Evolutionary conservation across 129 eudicot genomes (phyloP).

Genomic region (Flaveria trinervia): DNA sequence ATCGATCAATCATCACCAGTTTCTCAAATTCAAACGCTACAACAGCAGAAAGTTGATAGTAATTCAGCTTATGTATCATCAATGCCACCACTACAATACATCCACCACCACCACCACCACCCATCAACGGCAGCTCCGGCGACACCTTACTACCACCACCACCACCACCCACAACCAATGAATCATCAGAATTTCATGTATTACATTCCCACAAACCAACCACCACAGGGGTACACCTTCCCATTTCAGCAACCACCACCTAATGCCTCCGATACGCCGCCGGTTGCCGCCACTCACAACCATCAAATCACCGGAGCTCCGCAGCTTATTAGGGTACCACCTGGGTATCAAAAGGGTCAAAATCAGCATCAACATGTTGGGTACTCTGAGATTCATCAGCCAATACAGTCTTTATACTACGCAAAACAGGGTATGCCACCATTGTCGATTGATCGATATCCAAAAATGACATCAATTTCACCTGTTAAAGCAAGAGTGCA

Average conservation of each 20-base stretch:
- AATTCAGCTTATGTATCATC: conserved; percentile 68
- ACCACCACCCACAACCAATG: conserved; percentile 34
- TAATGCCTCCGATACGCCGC: conserved; percentile 31
- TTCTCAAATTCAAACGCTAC: conserved; percentile 54
- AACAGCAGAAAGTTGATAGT: conserved; percentile 27
- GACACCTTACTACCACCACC: conserved; percentile 48
- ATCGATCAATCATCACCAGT: conserved; percentile 59
- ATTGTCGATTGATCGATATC: conserved; percentile 64
- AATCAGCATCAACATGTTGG: conserved; percentile 51
- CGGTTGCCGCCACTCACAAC: conserved; percentile 11
- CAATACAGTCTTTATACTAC: no score
- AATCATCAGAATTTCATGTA: conserved; percentile 67
- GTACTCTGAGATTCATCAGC: conserved; percentile 30
- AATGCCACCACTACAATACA: conserved; percentile 47
- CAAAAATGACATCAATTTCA: conserved; percentile 51
- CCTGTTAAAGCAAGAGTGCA: conserved; percentile 50
- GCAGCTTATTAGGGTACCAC: conserved; percentile 55
- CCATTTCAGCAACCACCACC: conserved; percentile 48
- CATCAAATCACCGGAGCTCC: not conserved
- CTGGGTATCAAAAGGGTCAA: conserved; percentile 37
- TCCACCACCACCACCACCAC: conserved; percentile 44
- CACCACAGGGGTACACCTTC: conserved; percentile 57
- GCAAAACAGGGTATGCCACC: conserved; percentile 51
- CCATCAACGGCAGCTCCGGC: conserved; percentile 58
- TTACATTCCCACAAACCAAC: conserved; percentile 52